phyloP scores from a whole-genome alignment of 1,139 yeast species.

The Magnusiomyces ingens region DNA sequence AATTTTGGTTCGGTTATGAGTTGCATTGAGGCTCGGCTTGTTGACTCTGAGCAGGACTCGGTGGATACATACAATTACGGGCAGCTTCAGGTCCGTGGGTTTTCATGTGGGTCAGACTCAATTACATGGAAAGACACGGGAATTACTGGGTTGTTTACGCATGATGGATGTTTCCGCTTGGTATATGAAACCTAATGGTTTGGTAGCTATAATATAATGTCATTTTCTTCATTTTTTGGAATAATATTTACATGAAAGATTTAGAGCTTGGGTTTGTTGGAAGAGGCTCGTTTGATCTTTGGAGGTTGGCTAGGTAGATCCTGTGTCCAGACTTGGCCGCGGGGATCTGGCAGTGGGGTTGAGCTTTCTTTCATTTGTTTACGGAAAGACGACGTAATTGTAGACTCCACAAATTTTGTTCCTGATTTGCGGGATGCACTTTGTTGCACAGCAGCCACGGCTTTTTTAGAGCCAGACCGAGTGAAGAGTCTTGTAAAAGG shows the following conservation, averaged over 20 bases:
- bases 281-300: slow-evolving; percentile 2
- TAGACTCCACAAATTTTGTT: background rate
- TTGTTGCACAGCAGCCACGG: background rate
- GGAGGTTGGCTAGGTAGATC: slow-evolving; percentile 13
- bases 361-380: too few species aligned
- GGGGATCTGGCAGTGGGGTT: slow-evolving; percentile 10
- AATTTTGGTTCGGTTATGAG: slow-evolving; percentile 34
- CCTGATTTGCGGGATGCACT: background rate
- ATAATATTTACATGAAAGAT: background rate
- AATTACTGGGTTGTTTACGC: slow-evolving; percentile 25
- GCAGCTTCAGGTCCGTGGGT: slow-evolving; percentile 22
- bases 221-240: background rate
- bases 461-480: background rate
- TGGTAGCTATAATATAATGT: background rate
- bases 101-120: background rate
- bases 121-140: slow-evolving; percentile 27
- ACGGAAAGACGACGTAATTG: too few species aligned
- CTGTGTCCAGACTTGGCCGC: slow-evolving; percentile 14
- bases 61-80: background rate
- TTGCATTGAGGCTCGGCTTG: slow-evolving; percentile 26
- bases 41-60: slow-evolving; percentile 1
- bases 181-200: background rate
- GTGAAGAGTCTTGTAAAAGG: slow-evolving; percentile 43
- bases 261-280: slow-evolving; percentile 6
- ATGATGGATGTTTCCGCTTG: slow-evolving; percentile 36